phyloP scores from a whole-genome alignment of 495 filamentous ascomycete species.

The Penicillium herquei region DNA sequence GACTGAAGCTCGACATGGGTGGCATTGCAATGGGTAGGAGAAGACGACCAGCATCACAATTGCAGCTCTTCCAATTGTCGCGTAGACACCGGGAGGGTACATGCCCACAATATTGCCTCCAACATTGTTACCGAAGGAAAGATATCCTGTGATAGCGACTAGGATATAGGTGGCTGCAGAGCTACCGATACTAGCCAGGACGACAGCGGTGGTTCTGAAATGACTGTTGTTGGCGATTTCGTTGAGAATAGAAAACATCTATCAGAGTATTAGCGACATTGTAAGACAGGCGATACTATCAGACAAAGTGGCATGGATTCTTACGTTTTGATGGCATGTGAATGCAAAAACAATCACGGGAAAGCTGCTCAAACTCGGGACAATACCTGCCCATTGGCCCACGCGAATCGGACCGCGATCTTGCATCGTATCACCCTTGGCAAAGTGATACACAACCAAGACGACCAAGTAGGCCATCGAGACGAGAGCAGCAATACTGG shows the following conservation, averaged over 20 bases:
- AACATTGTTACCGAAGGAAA: constrained; percentile 87
- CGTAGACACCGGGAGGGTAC: constrained; percentile 78
- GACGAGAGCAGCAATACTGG: constrained; percentile 84
- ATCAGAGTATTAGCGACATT: constrained; percentile 11
- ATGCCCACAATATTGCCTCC: constrained; percentile 89
- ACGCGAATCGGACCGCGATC: constrained; percentile 71
- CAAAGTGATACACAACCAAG: constrained; percentile 86
- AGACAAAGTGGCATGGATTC: constrained; percentile 19
- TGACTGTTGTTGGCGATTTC: constrained; percentile 87
- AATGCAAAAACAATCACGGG: constrained; percentile 98
- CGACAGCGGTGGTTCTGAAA: constrained; percentile 74
- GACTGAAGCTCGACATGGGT: constrained; percentile 89
- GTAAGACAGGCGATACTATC: too few relatives aligned
- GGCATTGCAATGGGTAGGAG: constrained; percentile 91
- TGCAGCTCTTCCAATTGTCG: constrained; percentile 89
- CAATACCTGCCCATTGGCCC: constrained; percentile 72
- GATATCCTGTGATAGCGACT: constrained; percentile 91
- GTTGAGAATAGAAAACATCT: constrained; percentile 99
- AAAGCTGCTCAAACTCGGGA: constrained; percentile 78
- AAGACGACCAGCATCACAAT: constrained; percentile 98
- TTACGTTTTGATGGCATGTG: constrained; percentile 96
- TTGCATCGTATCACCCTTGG: constrained; percentile 69
- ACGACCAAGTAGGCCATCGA: constrained; percentile 93
- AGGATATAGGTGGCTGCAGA: constrained; percentile 80
- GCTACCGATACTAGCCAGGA: constrained; percentile 77